Evolutionary conservation across 331 rosid genomes (phyloP), one percentile per base, ranked within the genome.

Genomic region (Telfairia occidentalis): DNA sequence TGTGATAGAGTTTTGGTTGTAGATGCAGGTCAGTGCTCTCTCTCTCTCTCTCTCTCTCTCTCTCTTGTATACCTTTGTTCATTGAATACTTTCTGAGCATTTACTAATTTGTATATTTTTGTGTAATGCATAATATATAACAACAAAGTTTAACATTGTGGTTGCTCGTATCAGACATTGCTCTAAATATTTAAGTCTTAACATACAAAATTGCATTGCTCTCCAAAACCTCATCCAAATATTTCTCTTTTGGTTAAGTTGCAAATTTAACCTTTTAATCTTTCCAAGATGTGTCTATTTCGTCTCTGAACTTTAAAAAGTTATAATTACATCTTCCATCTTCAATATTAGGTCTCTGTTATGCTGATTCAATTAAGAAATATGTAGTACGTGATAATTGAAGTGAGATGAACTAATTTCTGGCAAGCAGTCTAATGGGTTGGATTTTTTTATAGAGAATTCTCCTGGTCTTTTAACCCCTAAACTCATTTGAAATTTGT

Each of bases 1-100:
- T 90, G 93, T n/a, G 84, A 89, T 59, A 76, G 88, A 71, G 96
- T 92, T 54, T 50, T 92, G 52, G 97, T 92, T 6, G 59, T 92
- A 54, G 98, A 90, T 75, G 93, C 90, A 80, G 97, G 96, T 86
- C 34, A 16, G 71, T 19, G 12, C 19, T 55, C 53, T 64, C 50
- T 19, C 48, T 38, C 18, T 67, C 50, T 13, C 40, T 0, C 16
- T 42, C 53, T 64, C 50, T 19, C 48, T 38, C 18, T 67, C 50
- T 13, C 40, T 0, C 16, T 42, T n/a, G n/a, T n/a, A n/a, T 12
- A 43, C 38, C 4, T 21, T 43, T 15, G 23, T 57, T 13, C 2
- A 12, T 58, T 29, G 40, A 58, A 4, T 0, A 15, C n/a, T 45
- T 45, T 5, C 48, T 3, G 58, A n/a, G 9, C 28, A 11, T 18